A percentile compares a stretch with the other conserved stretches of the same genome.
Evolutionary conservation across 1,139 yeast species (phyloP).

Genomic region (Magnusiomyces paraingens): DNA sequence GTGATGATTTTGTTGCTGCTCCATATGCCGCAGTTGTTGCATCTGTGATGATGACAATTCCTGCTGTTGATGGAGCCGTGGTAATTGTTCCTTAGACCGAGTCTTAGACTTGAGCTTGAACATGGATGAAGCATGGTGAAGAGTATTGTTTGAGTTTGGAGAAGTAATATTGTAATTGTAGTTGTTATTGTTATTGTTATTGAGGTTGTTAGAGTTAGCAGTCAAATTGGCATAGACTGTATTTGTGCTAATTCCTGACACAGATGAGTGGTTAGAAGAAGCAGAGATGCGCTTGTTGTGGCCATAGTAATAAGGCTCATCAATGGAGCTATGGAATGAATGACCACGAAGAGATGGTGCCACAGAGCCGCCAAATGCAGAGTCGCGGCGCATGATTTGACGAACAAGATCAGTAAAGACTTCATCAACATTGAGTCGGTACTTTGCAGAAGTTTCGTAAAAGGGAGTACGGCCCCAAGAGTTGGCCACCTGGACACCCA

Average conservation of each 20-base stretch:
- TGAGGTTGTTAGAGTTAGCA: too few species aligned
- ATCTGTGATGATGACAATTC: conserved; percentile 1
- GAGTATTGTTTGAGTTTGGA: conserved; percentile 1
- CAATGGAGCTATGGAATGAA: conserved; percentile 14
- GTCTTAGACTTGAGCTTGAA: conserved; percentile 7
- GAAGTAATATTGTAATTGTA: conserved; percentile 2
- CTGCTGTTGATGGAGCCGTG: not conserved
- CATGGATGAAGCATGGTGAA: conserved; percentile 3
- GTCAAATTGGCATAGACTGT: too few species aligned
- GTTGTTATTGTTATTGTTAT: conserved; percentile 1
- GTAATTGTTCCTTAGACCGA: conserved; percentile 2
- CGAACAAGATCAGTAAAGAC: conserved; percentile 84
- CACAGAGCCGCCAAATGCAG: conserved; percentile 20
- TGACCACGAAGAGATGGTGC: conserved; percentile 5
- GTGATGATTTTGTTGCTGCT: conserved; percentile 8
- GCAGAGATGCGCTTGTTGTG: conserved; percentile 10
- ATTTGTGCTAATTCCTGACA: not conserved
- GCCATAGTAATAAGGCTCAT: conserved; percentile 8
- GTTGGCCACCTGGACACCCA: conserved; percentile 60
- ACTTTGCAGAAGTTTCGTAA: conserved; percentile 71
- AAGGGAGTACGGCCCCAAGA: conserved; percentile 93
- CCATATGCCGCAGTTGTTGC: conserved; percentile 4
- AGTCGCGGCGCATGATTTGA: conserved; percentile 43
- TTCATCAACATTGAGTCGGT: conserved; percentile 77
- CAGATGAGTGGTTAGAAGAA: conserved; percentile 3